These are phyloP conservation scores for Salix dunnii DNA, from an alignment of 345 rosid species.

Conservation along the genomic window DNA sequence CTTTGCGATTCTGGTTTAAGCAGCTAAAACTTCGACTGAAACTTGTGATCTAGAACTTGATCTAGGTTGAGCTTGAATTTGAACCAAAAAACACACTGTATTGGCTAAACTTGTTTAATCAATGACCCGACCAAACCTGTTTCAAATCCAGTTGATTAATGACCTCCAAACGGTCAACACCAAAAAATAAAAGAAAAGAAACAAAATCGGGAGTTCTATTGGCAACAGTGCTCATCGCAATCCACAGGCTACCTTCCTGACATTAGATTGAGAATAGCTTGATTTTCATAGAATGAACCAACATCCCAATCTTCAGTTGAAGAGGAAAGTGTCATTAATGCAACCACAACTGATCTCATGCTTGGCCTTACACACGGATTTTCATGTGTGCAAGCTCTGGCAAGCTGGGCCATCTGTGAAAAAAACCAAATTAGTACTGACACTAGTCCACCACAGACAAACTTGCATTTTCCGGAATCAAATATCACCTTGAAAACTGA, in stretches of 20 bases:
- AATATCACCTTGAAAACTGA: constrained; percentile 59
- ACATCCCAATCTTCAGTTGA: constrained; percentile 74
- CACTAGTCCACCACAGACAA: neutral
- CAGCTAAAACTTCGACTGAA: too few relatives aligned
- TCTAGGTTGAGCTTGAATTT: too few relatives aligned
- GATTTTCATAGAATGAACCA: constrained; percentile 12
- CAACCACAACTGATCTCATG: constrained; percentile 80
- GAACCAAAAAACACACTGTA: too few relatives aligned
- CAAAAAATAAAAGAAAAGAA: too few relatives aligned
- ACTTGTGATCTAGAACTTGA: too few relatives aligned
- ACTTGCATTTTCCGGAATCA: neutral
- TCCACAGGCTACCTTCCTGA: constrained; percentile 8
- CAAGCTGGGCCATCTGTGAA: constrained; percentile 76
- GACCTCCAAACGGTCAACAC: too few relatives aligned
- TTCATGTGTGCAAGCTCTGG: constrained; percentile 76
- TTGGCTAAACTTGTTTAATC: too few relatives aligned
- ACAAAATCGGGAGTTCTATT: too few relatives aligned
- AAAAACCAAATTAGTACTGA: neutral
- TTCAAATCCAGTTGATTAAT: too few relatives aligned
- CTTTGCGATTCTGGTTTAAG: too few relatives aligned
- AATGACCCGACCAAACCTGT: too few relatives aligned
- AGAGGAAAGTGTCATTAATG: constrained; percentile 68
- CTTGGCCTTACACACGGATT: constrained; percentile 68
- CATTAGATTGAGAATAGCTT: constrained; percentile 14
- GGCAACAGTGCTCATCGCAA: too few relatives aligned